These are phyloP conservation scores for Pogostemon cablin DNA, from an alignment of 257 asterid genomes.

Conservation along the genomic window DNA sequence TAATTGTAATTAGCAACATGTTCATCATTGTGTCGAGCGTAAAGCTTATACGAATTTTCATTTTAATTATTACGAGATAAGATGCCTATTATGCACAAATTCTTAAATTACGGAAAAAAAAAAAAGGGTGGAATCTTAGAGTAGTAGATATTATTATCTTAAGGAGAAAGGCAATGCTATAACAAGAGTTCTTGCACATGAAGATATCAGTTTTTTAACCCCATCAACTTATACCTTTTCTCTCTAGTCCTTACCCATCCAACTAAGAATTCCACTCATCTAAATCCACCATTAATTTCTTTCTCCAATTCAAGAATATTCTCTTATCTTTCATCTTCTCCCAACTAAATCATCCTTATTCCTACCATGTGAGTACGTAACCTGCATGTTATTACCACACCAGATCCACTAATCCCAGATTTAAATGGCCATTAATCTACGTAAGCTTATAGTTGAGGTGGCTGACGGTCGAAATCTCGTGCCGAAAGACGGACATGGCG, in stretches of 20 bases:
- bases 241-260: slow-evolving; percentile 27
- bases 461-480: slow-evolving; percentile 68
- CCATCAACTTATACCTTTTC: slow-evolving; percentile 25
- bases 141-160: slow-evolving; percentile 34
- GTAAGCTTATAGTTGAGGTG: slow-evolving; percentile 79
- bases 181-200: slow-evolving; percentile 58
- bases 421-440: slow-evolving; percentile 44
- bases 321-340: neutral
- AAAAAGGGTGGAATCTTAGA: slow-evolving; percentile 34
- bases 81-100: too few species aligned
- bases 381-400: neutral
- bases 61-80: too few species aligned
- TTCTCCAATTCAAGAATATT: neutral
- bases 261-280: slow-evolving; percentile 40
- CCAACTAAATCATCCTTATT: neutral
- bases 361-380: neutral
- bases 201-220: slow-evolving; percentile 52
- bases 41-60: too few species aligned
- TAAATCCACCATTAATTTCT: neutral
- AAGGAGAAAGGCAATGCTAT: slow-evolving; percentile 32
- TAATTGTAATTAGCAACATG: too few species aligned
- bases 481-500: slow-evolving; percentile 89
- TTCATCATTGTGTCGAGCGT: too few species aligned
- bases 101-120: neutral
- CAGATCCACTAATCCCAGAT: neutral